phyloP scores from a whole-genome alignment of 352 stramenopile species.

The Globisporangium orthogonon region DNA sequence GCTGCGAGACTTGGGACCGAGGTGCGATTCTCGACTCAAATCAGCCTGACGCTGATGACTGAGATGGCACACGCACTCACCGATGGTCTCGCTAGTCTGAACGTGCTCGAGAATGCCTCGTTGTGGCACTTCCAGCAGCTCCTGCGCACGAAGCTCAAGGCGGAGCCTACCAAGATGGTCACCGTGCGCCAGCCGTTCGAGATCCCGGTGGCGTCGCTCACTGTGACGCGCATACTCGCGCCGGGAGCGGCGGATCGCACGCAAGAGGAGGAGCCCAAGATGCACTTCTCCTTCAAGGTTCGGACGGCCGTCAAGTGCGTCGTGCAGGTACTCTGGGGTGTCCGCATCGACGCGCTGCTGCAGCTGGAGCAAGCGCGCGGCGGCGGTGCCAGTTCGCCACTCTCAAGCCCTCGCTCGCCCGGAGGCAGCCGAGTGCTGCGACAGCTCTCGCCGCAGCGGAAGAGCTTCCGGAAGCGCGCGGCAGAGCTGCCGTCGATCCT shows the following conservation, averaged over 20 bases:
- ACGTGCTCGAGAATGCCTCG: constrained; percentile 38
- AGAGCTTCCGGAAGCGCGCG: constrained; percentile 4
- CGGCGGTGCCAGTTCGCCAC: not conserved
- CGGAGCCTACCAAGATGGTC: constrained; percentile 27
- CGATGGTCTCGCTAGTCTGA: constrained; percentile 20
- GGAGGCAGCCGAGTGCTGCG: constrained; percentile 2
- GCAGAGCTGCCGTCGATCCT: constrained; percentile 13
- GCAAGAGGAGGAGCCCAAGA: constrained; percentile 2
- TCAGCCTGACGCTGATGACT: no score
- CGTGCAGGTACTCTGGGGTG: constrained; percentile 33
- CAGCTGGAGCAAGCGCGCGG: constrained; percentile 15
- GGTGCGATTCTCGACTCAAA: constrained; percentile 9
- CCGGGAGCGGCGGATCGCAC: constrained; percentile 4
- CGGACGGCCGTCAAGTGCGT: constrained; percentile 15
- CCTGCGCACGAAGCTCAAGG: constrained; percentile 35
- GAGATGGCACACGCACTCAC: not conserved
- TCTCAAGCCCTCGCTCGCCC: constrained; percentile 1
- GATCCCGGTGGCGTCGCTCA: constrained; percentile 26
- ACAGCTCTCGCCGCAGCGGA: not conserved
- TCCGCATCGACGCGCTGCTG: constrained; percentile 22
- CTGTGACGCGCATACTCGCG: constrained; percentile 3
- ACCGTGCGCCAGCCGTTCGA: constrained; percentile 42
- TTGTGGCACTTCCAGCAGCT: constrained; percentile 69
- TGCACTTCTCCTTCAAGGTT: constrained; percentile 23
- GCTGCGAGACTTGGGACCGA: constrained; percentile 25